Evolutionary conservation across 441 rosid species (phyloP), one percentile per base, ranked within the genome.

Genomic region (Melastoma candidum): DNA sequence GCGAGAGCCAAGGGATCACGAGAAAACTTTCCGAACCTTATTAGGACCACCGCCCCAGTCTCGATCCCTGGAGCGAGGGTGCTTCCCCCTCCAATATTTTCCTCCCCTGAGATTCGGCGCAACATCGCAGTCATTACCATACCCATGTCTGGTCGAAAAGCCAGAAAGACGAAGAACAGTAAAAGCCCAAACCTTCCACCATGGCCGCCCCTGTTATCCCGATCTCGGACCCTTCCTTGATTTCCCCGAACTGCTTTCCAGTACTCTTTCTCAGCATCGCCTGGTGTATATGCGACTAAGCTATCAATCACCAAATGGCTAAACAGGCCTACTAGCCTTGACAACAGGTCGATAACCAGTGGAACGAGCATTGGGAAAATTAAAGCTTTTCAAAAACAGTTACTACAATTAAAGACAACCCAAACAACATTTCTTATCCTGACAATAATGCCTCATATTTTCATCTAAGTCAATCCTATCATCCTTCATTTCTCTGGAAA

Each of bases 211-310:
- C 17, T 56, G 44, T 1, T 22, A 43, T 56, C 41, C 6, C 8
- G 41, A 36, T 4, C 59, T 27, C 54, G 48, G 47, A 32, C 36
- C 59, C 26, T 54, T 26, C 26, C 66, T 26, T 48, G 57, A 50
- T 47, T 26, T 9, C 59, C 59, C 26, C 49, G 55, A 9, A 62
- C 13, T 12, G 7, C 9, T 29, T 46, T n/a, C 66, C 66, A 62
- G 45, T 62, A 62, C 9, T 62, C 55, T 48, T 62, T 62, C 32
- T 62, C 66, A 3, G 50, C 46, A 14, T 62, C 60, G 6, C 66
- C 66, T 62, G 22, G 66, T 36, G 41, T 36, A 9, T 9, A 36
- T 36, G 8, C 41, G 8, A 36, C 7, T 4, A 17, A 36, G 41
- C 41, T 2, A 36, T 36, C 8, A 17, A 36, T 17, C 22, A 17